Evolutionary conservation across 495 filamentous ascomycete genomes (phyloP).

Genomic region (Aspergillus affinis): DNA sequence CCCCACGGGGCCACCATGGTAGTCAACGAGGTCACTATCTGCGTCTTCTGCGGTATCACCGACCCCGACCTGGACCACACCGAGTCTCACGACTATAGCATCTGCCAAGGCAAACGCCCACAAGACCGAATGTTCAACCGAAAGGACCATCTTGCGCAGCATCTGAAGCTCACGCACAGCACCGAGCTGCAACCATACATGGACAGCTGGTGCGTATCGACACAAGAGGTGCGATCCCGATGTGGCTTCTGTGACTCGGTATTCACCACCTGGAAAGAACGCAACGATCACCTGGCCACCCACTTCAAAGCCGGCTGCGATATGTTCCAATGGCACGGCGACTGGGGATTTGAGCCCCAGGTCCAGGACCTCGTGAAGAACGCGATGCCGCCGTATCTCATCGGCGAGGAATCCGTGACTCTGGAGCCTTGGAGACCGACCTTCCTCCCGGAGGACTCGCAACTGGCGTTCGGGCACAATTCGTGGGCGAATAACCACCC

Average conservation of each 20-base stretch:
- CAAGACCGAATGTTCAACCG: constrained; percentile 71
- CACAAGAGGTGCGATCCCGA: constrained; percentile 57
- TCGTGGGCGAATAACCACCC: neutral
- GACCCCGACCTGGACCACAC: constrained; percentile 23
- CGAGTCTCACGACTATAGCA: constrained; percentile 54
- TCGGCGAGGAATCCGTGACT: constrained; percentile 27
- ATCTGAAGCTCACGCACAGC: constrained; percentile 68
- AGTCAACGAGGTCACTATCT: constrained; percentile 49
- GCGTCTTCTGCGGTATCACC: constrained; percentile 24
- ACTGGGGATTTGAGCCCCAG: constrained; percentile 64
- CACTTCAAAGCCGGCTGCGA: constrained; percentile 63
- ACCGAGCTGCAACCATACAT: constrained; percentile 59
- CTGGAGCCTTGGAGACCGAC: constrained; percentile 34
- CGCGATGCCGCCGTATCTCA: constrained; percentile 56
- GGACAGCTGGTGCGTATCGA: constrained; percentile 66
- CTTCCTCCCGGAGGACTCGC: neutral
- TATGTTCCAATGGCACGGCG: constrained; percentile 69
- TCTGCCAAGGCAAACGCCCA: constrained; percentile 52
- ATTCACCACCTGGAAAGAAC: constrained; percentile 59
- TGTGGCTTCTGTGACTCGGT: constrained; percentile 65
- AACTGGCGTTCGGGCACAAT: neutral
- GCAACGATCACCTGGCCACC: constrained; percentile 60
- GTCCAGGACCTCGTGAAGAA: constrained; percentile 62
- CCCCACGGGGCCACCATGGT: constrained; percentile 48
- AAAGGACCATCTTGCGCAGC: constrained; percentile 81